Percentiles rank a stretch among this genome's conserved stretches.
These are phyloP conservation scores for Calonectria pseudoreteaudii DNA, from an alignment of 2,329 filamentous ascomycete species.

Conservation along the genomic window DNA sequence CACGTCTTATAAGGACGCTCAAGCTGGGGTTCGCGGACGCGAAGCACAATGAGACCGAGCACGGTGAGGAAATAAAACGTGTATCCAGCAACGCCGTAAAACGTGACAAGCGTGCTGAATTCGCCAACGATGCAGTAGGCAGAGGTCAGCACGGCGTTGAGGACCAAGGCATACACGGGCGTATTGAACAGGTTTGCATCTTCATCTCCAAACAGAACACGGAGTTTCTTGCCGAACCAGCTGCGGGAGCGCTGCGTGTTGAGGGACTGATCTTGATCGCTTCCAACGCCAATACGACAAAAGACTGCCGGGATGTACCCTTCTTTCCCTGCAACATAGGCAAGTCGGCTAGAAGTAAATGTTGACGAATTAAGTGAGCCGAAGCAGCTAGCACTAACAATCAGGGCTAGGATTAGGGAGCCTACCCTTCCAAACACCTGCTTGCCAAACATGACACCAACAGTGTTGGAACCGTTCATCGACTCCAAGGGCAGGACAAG, in stretches of 20 bases:
- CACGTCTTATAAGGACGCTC: conserved; percentile 95
- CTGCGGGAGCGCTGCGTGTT: conserved; percentile 62
- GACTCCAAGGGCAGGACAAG: conserved; percentile 85
- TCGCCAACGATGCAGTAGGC: conserved; percentile 88
- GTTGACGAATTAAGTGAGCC: conserved; percentile 94
- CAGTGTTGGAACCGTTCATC: conserved; percentile 90
- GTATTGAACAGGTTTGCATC: conserved; percentile 89
- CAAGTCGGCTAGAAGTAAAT: conserved; percentile 90
- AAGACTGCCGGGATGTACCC: conserved; percentile 90
- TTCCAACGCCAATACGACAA: conserved; percentile 80
- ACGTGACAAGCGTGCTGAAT: conserved; percentile 91
- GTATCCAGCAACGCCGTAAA: conserved; percentile 97
- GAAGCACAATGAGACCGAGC: conserved; percentile 88
- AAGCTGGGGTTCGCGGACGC: conserved; percentile 87
- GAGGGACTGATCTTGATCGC: conserved; percentile 53
- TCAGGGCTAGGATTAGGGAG: conserved; percentile 84
- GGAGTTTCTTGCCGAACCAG: conserved; percentile 70
- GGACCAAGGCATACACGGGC: conserved; percentile 88
- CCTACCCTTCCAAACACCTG: conserved; percentile 90
- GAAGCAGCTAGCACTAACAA: conserved; percentile 92
- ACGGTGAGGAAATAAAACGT: conserved; percentile 98
- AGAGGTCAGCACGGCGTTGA: conserved; percentile 81
- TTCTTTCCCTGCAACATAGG: conserved; percentile 95
- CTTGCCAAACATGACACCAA: conserved; percentile 93
- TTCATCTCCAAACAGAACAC: conserved; percentile 78